phyloP scores from a whole-genome alignment of 768 basidiomycete species.

The Pulveroboletus sp. region DNA sequence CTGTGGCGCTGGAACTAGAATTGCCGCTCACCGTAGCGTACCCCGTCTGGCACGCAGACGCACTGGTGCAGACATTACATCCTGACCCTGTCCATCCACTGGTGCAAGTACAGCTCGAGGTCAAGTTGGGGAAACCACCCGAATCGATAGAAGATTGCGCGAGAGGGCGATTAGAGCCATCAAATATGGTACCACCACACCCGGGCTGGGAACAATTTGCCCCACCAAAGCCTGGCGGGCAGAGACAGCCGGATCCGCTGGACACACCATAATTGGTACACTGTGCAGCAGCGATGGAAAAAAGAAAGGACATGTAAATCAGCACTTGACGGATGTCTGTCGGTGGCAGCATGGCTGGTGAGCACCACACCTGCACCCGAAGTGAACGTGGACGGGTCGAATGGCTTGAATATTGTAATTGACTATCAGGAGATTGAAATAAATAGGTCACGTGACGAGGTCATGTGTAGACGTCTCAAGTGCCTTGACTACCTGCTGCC shows the following conservation, averaged over 20 bases:
- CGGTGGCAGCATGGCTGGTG: slow-evolving; percentile 8
- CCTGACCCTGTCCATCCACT: slow-evolving; percentile 72
- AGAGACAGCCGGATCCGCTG: slow-evolving; percentile 45
- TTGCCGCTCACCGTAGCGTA: slow-evolving; percentile 41
- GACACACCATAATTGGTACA: slow-evolving; percentile 25
- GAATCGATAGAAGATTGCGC: slow-evolving; percentile 34
- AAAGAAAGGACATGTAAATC: slow-evolving; percentile 5
- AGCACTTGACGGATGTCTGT: slow-evolving; percentile 7
- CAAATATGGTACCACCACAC: slow-evolving; percentile 81
- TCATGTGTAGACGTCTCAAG: too few relatives aligned
- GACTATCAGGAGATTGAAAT: too few relatives aligned
- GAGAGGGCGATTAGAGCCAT: slow-evolving; percentile 56
- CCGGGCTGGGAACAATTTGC: slow-evolving; percentile 60
- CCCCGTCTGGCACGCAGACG: slow-evolving; percentile 65
- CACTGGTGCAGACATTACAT: slow-evolving; percentile 73
- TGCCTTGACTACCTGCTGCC: not conserved
- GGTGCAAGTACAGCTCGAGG: slow-evolving; percentile 65
- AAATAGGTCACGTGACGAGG: too few relatives aligned
- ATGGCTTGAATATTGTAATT: not conserved
- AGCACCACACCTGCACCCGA: not conserved
- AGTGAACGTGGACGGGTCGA: not conserved
- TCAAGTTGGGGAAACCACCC: slow-evolving; percentile 58
- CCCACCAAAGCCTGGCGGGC: slow-evolving; percentile 81
- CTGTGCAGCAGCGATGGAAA: slow-evolving; percentile 17
- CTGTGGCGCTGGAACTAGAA: slow-evolving; percentile 28